Percentiles rank a stretch among this genome's conserved stretches.
phyloP scores from a whole-genome alignment of 768 basidiomycete genomes.

The Pleurotus giganteus region DNA sequence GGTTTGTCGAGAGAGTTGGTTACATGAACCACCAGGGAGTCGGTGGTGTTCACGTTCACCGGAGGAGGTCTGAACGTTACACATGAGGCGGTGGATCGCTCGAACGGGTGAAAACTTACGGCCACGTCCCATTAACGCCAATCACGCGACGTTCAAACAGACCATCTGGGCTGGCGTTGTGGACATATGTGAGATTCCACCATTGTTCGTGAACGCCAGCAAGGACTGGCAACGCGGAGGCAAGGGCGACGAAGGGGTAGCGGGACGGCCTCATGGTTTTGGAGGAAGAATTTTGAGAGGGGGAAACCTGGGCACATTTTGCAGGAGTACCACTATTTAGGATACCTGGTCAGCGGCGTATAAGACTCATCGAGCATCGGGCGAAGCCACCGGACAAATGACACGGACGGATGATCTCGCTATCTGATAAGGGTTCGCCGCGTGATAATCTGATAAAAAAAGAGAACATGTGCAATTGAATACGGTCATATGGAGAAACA shows the following conservation, averaged over 20 bases:
- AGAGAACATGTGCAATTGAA: too few species aligned
- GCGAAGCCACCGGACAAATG: not conserved
- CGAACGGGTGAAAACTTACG: constrained; percentile 48
- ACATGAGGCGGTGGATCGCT: constrained; percentile 4
- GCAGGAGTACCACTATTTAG: not conserved
- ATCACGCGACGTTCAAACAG: constrained; percentile 73
- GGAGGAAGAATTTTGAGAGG: constrained; percentile 13
- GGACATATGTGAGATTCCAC: constrained; percentile 91
- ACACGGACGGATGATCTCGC: constrained; percentile 3
- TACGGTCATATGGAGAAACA: too few species aligned
- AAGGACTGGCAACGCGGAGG: constrained; percentile 31
- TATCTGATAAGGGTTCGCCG: constrained; percentile 7
- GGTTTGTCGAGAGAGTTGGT: constrained; percentile 66
- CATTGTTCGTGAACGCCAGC: constrained; percentile 74
- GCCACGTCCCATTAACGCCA: constrained; percentile 93
- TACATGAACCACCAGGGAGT: constrained; percentile 77
- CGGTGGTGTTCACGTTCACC: constrained; percentile 65
- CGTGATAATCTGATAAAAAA: too few species aligned
- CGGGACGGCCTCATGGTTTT: constrained; percentile 19
- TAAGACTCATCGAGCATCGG: constrained; percentile 2
- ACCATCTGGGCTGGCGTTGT: constrained; percentile 81
- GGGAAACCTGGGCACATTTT: constrained; percentile 11
- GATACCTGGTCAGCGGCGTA: not conserved
- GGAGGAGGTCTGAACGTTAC: constrained; percentile 67
- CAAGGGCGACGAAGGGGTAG: constrained; percentile 29